These are phyloP conservation scores for Warburgia ugandensis DNA, from an alignment of 164 flowering plant genomes.

Conservation along the genomic window DNA sequence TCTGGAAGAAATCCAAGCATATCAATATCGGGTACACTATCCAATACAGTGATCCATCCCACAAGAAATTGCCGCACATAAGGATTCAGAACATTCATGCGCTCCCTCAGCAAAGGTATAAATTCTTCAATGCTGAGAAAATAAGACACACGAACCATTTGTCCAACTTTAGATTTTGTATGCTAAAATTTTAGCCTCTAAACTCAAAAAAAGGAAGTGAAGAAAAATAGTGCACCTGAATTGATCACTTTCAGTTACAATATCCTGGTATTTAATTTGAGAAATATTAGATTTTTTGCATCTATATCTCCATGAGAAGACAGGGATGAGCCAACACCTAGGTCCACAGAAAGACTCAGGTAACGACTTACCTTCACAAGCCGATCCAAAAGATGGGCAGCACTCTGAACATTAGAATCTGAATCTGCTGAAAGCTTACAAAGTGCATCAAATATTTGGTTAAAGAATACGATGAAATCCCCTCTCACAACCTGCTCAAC, in stretches of 20 bases:
- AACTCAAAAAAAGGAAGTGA: constrained; percentile 5
- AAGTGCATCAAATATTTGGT: constrained; percentile 91
- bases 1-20: constrained; percentile 99
- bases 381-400: constrained; percentile 95
- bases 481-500: constrained; percentile 88
- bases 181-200: background rate
- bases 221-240: constrained; percentile 60
- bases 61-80: constrained; percentile 96
- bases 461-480: constrained; percentile 89
- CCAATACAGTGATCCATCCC: constrained; percentile 98
- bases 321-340: background rate
- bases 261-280: constrained; percentile 55
- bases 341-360: background rate
- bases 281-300: background rate
- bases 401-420: constrained; percentile 97
- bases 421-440: constrained; percentile 97
- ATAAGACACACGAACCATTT: constrained; percentile 1
- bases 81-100: constrained; percentile 89
- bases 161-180: background rate
- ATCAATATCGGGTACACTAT: constrained; percentile 97
- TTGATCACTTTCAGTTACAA: constrained; percentile 97
- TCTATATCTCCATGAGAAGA: background rate
- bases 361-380: constrained; percentile 73
- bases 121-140: constrained; percentile 91
- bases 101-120: constrained; percentile 90